These are phyloP conservation scores for Dactylellina cionopaga DNA, from an alignment of 2,329 filamentous ascomycete species.

Conservation along the genomic window DNA sequence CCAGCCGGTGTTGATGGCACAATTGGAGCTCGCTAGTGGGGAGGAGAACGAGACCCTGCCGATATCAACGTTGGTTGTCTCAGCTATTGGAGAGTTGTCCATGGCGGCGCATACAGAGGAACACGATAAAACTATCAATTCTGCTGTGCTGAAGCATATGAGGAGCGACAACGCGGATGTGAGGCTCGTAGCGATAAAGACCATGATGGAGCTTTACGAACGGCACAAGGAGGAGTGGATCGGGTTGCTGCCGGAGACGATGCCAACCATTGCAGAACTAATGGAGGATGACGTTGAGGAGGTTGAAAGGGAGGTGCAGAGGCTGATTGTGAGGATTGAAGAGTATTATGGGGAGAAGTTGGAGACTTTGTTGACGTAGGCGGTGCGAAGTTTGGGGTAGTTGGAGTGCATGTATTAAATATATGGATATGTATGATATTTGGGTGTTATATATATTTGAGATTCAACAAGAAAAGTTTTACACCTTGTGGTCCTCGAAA, in stretches of 20 bases:
- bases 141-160: conserved; percentile 78
- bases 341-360: conserved; percentile 87
- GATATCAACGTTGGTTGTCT: conserved; percentile 30
- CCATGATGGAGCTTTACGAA: conserved; percentile 81
- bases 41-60: conserved; percentile 63
- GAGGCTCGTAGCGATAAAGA: conserved; percentile 81
- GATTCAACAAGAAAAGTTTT: no score
- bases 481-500: no score
- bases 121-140: conserved; percentile 90
- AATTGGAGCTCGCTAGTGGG: conserved; percentile 65
- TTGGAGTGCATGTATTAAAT: conserved; percentile 7
- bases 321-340: conserved; percentile 92
- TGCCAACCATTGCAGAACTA: conserved; percentile 93
- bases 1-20: conserved; percentile 73
- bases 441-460: no score
- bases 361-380: conserved; percentile 87
- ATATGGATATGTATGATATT: no score
- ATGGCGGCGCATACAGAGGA: conserved; percentile 83
- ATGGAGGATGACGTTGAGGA: conserved; percentile 96
- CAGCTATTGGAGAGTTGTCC: conserved; percentile 66
- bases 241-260: conserved; percentile 88
- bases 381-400: neutral
- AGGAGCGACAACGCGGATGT: conserved; percentile 75
- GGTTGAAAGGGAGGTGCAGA: conserved; percentile 87
- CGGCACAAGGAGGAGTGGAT: conserved; percentile 93